Evolutionary conservation across 352 stramenopile genomes (phyloP).

Genomic region (Phytophthora constricta): DNA sequence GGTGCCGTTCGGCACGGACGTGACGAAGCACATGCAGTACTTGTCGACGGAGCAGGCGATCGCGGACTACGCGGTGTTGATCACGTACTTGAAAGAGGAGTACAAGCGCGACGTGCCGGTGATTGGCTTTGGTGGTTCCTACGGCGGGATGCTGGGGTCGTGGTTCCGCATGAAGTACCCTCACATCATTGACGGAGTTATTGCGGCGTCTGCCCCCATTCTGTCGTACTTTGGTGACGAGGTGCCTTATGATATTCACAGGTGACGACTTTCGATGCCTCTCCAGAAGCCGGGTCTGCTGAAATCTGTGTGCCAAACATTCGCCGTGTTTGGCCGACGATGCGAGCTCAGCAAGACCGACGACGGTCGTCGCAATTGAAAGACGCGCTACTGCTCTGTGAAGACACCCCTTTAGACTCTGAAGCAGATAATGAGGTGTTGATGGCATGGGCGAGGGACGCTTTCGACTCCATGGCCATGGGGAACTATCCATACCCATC

Average conservation of each 20-base stretch:
- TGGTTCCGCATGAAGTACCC: conserved; percentile 86
- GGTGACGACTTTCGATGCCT: conserved; percentile 53
- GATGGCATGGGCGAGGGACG: conserved; percentile 43
- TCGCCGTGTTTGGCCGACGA: conserved; percentile 40
- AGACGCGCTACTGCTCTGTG: conserved; percentile 40
- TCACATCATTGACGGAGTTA: conserved; percentile 68
- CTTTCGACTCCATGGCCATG: conserved; percentile 88
- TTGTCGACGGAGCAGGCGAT: conserved; percentile 86
- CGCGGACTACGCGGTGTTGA: conserved; percentile 73
- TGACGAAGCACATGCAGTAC: conserved; percentile 77
- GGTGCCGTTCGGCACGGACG: conserved; percentile 77
- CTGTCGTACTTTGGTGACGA: conserved; percentile 53
- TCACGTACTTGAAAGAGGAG: conserved; percentile 61
- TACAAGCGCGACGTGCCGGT: conserved; percentile 55
- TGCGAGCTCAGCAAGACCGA: conserved; percentile 37
- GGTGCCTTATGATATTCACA: conserved; percentile 30
- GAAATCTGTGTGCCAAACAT: conserved; percentile 63
- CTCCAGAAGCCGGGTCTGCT: conserved; percentile 45
- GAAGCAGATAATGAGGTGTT: conserved; percentile 38
- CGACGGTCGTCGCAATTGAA: conserved; percentile 33
- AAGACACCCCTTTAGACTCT: conserved; percentile 19
- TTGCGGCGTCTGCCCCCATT: conserved; percentile 76
- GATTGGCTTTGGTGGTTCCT: conserved; percentile 78
- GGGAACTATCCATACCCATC: conserved; percentile 91
- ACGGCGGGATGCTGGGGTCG: conserved; percentile 76